A percentile compares a stretch with the other conserved stretches of the same genome.
Evolutionary conservation across 169 alveolate genomes (phyloP).

Genomic region (Ichthyophthirius multifiliis): DNA sequence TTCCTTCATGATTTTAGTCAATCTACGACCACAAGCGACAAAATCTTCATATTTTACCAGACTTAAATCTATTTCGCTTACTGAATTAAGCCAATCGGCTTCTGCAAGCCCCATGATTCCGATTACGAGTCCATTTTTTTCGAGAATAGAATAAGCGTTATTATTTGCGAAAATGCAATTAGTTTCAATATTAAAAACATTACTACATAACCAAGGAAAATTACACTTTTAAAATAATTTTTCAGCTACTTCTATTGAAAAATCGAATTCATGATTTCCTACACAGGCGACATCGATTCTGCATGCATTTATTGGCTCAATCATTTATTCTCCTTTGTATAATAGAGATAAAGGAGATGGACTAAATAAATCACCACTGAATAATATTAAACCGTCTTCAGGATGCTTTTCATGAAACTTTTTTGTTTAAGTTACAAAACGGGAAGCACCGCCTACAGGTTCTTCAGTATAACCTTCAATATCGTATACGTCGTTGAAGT

Average conservation of each 20-base stretch:
- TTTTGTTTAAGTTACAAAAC: conserved; percentile 83
- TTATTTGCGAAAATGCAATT: conserved; percentile 72
- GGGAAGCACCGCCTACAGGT: conserved; percentile 86
- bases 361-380: conserved; percentile 90
- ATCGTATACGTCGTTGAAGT: conserved; percentile 93
- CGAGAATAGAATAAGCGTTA: conserved; percentile 14
- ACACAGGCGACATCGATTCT: conserved; percentile 80
- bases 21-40: conserved; percentile 65
- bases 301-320: conserved; percentile 47
- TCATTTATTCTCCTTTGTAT: conserved; percentile 88
- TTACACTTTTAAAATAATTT: conserved; percentile 63
- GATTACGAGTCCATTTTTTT: conserved; percentile 75
- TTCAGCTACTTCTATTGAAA: conserved; percentile 82
- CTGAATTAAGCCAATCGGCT: conserved; percentile 88
- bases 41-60: conserved; percentile 81
- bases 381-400: conserved; percentile 45
- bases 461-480: conserved; percentile 80
- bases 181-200: conserved; percentile 71
- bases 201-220: conserved; percentile 83
- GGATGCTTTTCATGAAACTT: conserved; percentile 25
- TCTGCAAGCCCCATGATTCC: conserved; percentile 90
- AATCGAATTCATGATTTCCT: conserved; percentile 95
- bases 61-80: conserved; percentile 75
- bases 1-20: conserved; percentile 58
- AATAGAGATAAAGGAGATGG: conserved; percentile 88